phyloP scores from a whole-genome alignment of 805 yeast genomes.

The Schwanniomyces polymorphus region DNA sequence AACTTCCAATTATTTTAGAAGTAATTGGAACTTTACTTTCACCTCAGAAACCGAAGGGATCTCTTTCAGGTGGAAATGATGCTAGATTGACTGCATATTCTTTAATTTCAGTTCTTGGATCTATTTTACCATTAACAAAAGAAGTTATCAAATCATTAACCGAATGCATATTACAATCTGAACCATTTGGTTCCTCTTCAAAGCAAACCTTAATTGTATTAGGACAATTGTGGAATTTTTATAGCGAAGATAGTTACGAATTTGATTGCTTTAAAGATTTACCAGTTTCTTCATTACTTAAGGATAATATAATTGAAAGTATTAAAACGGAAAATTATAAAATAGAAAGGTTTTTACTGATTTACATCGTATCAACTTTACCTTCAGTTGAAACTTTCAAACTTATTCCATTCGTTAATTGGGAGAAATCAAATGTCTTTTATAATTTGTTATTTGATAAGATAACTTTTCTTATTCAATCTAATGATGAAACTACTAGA shows the following conservation, averaged over 20 bases:
- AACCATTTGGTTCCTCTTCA: conserved; percentile 16
- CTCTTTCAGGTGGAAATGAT: conserved; percentile 35
- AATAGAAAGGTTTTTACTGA: conserved; percentile 28
- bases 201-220: conserved; percentile 39
- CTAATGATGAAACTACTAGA: conserved; percentile 15
- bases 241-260: conserved; percentile 6
- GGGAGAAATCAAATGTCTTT: conserved; percentile 11
- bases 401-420: conserved; percentile 21
- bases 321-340: conserved; percentile 25
- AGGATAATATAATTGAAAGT: conserved; percentile 5
- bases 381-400: conserved; percentile 17
- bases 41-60: conserved; percentile 11
- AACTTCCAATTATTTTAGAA: conserved; percentile 59
- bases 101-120: conserved; percentile 70
- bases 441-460: conserved; percentile 15
- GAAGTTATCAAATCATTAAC: conserved; percentile 32
- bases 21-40: conserved; percentile 54
- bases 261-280: conserved; percentile 19
- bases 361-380: conserved; percentile 25
- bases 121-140: conserved; percentile 61
- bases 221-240: conserved; percentile 40
- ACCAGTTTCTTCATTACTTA: conserved; percentile 2
- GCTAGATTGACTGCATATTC: conserved; percentile 84
- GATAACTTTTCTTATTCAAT: conserved; percentile 9
- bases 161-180: conserved; percentile 28